A percentile compares a stretch with the other conserved stretches of the same genome.
These are phyloP conservation scores for Penicillium argentinense DNA, from an alignment of 495 filamentous ascomycete genomes.

Conservation along the genomic window DNA sequence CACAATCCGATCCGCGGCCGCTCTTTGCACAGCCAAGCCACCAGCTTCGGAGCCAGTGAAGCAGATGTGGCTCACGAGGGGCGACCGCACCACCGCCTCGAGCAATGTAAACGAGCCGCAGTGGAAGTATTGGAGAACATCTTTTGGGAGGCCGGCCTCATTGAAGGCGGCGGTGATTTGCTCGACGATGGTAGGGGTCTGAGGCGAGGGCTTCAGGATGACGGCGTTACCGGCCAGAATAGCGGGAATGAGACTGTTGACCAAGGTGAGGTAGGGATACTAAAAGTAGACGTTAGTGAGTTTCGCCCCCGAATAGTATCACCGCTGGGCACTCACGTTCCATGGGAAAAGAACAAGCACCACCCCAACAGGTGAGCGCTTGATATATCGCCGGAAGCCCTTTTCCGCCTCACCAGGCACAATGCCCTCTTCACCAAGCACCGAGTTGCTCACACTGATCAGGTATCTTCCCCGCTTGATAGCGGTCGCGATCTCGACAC, in stretches of 20 bases:
- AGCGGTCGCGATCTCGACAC: constrained; percentile 80
- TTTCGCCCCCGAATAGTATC: neutral
- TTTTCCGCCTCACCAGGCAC: constrained; percentile 72
- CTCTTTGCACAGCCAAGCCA: constrained; percentile 77
- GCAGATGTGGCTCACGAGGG: constrained; percentile 73
- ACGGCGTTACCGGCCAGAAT: constrained; percentile 85
- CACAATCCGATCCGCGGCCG: constrained; percentile 75
- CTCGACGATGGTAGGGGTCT: constrained; percentile 87
- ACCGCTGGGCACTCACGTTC: constrained; percentile 65
- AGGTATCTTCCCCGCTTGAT: constrained; percentile 78
- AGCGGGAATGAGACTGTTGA: constrained; percentile 88
- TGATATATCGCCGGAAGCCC: constrained; percentile 85
- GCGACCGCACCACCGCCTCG: constrained; percentile 69
- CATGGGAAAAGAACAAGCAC: constrained; percentile 87
- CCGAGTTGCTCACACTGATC: too few species aligned
- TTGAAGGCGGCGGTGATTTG: constrained; percentile 71
- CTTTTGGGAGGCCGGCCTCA: constrained; percentile 74
- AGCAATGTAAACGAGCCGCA: constrained; percentile 71
- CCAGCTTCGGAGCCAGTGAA: constrained; percentile 92
- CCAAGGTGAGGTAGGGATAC: constrained; percentile 92
- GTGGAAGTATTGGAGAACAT: constrained; percentile 87
- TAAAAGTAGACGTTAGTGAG: constrained; percentile 33
- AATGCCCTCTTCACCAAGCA: constrained; percentile 70
- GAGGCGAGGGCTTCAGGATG: constrained; percentile 89
- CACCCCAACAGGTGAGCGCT: constrained; percentile 80